Base-by-base conservation (phyloP, 306 rosid genomes). In the Alnus glutinosa region DNA sequence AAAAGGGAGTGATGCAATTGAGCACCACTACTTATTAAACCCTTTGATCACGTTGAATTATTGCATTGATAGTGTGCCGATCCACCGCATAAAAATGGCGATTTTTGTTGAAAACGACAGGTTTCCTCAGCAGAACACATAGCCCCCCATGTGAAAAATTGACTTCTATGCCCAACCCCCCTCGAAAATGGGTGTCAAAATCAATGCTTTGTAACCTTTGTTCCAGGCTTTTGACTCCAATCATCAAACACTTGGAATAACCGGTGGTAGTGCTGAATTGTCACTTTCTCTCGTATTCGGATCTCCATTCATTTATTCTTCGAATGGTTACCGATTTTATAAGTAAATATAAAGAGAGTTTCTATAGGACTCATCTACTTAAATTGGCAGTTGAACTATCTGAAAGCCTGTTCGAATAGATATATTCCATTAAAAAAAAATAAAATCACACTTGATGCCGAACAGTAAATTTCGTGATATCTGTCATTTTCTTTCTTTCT, bases 181-280 rank as follows among this genome's bases (percentile, higher is more conserved):
- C 30, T 23, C 19, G 28, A 23, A 68, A 75, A 76, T 57, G 78
- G 71, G 61, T 63, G 86, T 84, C 90, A 59, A 42, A 18, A 70
- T 90, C 89, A 77, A 74, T 46, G 16, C 68, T 73, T 49, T 55
- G 30, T 9, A 74, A 36, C 15, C 68, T 73, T 49, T 55, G 30
- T 9, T 44, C 36, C 16, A 28, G 30, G 32, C 5, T 69, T 77
- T 68, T 57, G 70, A 23, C 52, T 37, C 37, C 8, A 70, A 37
- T 74, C 14, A 19, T 54, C 52, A 14, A 61, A 67, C 50, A 74
- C 49, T n/a, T 51, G 52, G 69, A 78, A 78, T 1, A 64, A 5
- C n/a, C 51, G 4, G 28, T 2, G 9, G 15, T 51, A 50, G 73
- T 64, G 79, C 30, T 14, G 28, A 68, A 42, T n/a, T 68, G 50